These are phyloP conservation scores for Pseudocohnilembus persalinus DNA, from an alignment of 169 alveolate genomes.

Conservation along the genomic window DNA sequence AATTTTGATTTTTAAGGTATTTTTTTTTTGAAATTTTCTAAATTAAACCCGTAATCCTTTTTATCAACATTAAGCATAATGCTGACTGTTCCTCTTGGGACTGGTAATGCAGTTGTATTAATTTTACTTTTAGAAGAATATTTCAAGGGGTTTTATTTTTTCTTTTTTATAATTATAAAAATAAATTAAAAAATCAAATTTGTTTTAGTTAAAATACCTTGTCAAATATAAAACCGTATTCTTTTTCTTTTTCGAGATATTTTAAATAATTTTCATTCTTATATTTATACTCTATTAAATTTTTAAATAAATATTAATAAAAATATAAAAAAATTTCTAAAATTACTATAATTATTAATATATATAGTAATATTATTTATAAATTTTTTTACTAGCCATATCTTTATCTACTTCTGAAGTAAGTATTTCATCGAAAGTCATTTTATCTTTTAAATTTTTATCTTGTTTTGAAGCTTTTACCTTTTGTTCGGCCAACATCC, in stretches of 20 bases:
- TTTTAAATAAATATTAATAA: no score
- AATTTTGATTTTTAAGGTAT: conserved; percentile 33
- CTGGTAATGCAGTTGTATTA: conserved; percentile 39
- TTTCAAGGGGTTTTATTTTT: conserved; percentile 29
- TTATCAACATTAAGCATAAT: conserved; percentile 32
- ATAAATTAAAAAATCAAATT: no score
- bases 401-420: not conserved
- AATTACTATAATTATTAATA: no score
- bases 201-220: not conserved
- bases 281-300: conserved; percentile 1
- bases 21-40: conserved; percentile 27
- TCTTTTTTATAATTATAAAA: conserved; percentile 1
- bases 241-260: not conserved
- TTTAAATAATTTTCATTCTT: not conserved
- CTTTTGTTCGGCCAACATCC: no score
- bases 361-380: no score
- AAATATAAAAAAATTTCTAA: no score
- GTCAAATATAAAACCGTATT: conserved; percentile 2
- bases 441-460: not conserved
- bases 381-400: not conserved
- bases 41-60: conserved; percentile 30
- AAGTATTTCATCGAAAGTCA: not conserved
- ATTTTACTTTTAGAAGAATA: conserved; percentile 33
- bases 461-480: no score
- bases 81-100: conserved; percentile 37